These are phyloP conservation scores for Venturia nashicola DNA, from an alignment of 2,329 filamentous ascomycete species.

Conservation along the genomic window DNA sequence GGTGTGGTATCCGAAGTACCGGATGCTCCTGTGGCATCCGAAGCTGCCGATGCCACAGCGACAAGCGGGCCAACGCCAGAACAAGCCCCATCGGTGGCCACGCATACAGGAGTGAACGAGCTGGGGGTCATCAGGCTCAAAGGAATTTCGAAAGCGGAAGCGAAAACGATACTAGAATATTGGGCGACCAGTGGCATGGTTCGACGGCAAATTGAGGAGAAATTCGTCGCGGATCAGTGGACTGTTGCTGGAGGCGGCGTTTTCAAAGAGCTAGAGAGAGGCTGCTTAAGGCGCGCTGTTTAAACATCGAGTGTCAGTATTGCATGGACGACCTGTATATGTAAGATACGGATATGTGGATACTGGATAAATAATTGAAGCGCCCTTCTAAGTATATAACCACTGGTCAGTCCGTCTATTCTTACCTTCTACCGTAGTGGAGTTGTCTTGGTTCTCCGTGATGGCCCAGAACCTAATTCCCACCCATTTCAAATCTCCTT, in stretches of 20 bases:
- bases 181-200: slow-evolving; percentile 79
- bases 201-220: slow-evolving; percentile 56
- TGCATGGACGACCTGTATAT: not conserved
- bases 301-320: not conserved
- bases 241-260: slow-evolving; percentile 68
- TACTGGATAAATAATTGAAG: not conserved
- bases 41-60: not conserved
- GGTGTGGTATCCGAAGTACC: no score
- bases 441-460: no score
- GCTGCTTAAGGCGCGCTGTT: not conserved
- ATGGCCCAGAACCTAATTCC: no score
- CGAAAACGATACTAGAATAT: slow-evolving; percentile 77
- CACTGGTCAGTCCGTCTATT: not conserved
- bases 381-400: not conserved
- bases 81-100: slow-evolving; percentile 29
- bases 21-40: not conserved
- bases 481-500: no score
- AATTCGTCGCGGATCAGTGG: slow-evolving; percentile 70
- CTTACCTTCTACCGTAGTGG: no score
- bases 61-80: slow-evolving; percentile 31
- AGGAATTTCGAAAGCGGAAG: slow-evolving; percentile 62
- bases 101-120: slow-evolving; percentile 14
- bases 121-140: slow-evolving; percentile 37
- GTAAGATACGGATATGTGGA: not conserved
- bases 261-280: slow-evolving; percentile 43